phyloP scores from a whole-genome alignment of 2,329 filamentous ascomycete genomes.

The Aureobasidium sp. region DNA sequence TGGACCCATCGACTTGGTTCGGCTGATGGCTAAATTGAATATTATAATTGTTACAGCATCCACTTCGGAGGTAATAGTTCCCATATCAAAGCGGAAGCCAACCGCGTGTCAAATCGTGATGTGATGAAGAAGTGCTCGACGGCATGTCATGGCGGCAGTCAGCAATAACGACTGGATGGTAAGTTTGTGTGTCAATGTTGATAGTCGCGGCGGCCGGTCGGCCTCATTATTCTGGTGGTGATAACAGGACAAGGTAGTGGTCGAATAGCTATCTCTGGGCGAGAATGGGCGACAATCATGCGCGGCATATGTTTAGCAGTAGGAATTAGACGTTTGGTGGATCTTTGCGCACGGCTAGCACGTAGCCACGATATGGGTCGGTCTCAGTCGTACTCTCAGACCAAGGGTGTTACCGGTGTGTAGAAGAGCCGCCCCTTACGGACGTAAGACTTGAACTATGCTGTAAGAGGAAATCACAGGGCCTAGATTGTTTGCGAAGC shows the following conservation, averaged over 20 bases:
- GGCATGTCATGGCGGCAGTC: background rate
- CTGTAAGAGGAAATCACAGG: background rate
- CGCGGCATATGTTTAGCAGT: background rate
- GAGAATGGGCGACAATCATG: background rate
- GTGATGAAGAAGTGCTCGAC: background rate
- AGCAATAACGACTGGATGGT: background rate
- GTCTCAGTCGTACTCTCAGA: background rate
- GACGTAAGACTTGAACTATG: background rate
- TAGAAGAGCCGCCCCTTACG: background rate
- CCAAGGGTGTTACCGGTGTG: background rate
- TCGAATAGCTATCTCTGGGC: background rate
- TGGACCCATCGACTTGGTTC: conserved; percentile 1
- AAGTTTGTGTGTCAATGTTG: background rate
- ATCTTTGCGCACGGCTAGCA: background rate
- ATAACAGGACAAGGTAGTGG: background rate
- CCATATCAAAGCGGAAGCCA: background rate
- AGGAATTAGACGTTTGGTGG: conserved; percentile 1
- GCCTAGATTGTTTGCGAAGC: background rate
- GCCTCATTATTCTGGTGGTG: background rate
- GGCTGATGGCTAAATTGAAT: background rate
- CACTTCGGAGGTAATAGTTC: background rate
- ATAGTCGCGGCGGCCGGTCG: background rate
- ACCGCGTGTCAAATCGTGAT: background rate
- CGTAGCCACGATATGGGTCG: background rate
- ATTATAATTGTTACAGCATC: background rate